These are phyloP conservation scores for Geotrichum ghanense DNA, from an alignment of 805 yeast species.

Conservation along the genomic window DNA sequence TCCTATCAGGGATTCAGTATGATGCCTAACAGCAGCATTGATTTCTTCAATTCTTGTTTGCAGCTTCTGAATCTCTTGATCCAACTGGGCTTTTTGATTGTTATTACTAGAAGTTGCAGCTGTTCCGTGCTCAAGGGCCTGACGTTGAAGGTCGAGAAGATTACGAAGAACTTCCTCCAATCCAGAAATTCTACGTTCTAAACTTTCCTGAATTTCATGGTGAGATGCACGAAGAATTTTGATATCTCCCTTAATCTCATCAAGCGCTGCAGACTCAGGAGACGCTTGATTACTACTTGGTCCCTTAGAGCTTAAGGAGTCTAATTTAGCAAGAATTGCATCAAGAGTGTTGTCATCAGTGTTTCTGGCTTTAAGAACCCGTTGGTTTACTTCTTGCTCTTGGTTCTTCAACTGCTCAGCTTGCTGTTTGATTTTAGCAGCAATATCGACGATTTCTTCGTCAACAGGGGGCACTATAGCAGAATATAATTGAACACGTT, in stretches of 20 bases:
- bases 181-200: slow-evolving; percentile 10
- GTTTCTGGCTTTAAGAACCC: not conserved
- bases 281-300: not conserved
- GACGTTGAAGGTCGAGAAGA: slow-evolving; percentile 6
- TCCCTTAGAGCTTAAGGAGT: not conserved
- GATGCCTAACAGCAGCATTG: slow-evolving; percentile 17
- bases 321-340: not conserved
- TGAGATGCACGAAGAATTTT: not conserved
- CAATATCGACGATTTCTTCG: not conserved
- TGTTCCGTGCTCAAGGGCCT: slow-evolving; percentile 4
- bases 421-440: not conserved
- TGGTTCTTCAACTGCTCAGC: not conserved
- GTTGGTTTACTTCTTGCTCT: not conserved
- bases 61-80: slow-evolving; percentile 10
- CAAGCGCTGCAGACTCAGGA: not conserved
- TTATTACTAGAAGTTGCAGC: not conserved
- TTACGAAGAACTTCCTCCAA: slow-evolving; percentile 9
- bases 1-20: slow-evolving; percentile 18
- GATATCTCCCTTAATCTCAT: not conserved
- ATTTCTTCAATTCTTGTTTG: slow-evolving; percentile 13
- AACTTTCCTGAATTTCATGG: not conserved
- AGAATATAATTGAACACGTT: slow-evolving; percentile 11
- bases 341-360: not conserved
- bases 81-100: slow-evolving; percentile 9
- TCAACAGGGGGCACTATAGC: not conserved